Conservation (phyloP, 2,329 filamentous ascomycete genomes). For the Microdochium bolleyi region DNA sequence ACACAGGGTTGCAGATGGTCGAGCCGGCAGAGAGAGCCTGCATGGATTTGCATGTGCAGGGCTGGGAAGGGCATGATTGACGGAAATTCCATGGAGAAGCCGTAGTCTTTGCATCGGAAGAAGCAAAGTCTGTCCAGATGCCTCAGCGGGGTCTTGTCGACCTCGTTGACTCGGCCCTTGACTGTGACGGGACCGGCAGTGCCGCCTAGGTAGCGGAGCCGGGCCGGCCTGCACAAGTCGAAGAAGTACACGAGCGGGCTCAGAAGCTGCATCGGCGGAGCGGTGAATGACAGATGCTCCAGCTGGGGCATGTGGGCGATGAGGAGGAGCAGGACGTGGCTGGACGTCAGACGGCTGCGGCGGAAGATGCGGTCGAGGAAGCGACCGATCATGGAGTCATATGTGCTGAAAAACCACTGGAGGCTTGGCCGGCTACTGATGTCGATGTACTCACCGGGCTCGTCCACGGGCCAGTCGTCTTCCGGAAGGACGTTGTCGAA, state of each 20-base stretch:
- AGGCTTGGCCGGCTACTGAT: background rate
- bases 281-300: background rate
- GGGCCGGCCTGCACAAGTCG: background rate
- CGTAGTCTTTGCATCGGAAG: no score
- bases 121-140: background rate
- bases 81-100: background rate
- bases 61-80: background rate
- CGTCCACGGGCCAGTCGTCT: background rate
- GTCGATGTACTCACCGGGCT: background rate
- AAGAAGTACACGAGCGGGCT: background rate
- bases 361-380: background rate
- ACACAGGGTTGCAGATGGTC: background rate
- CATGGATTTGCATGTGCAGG: background rate
- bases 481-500: background rate
- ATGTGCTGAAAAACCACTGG: background rate
- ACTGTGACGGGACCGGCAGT: no score
- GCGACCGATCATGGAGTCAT: no score
- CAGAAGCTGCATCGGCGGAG: background rate
- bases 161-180: no score
- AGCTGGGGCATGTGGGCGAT: background rate
- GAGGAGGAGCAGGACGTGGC: background rate
- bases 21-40: background rate
- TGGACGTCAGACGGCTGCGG: background rate
- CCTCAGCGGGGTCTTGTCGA: background rate
- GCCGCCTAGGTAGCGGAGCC: background rate